A percentile compares a stretch with the other conserved stretches of the same genome.
These are phyloP conservation scores for Ceratobasidium sp. DNA, from an alignment of 1,284 basidiomycete species.

Conservation along the genomic window DNA sequence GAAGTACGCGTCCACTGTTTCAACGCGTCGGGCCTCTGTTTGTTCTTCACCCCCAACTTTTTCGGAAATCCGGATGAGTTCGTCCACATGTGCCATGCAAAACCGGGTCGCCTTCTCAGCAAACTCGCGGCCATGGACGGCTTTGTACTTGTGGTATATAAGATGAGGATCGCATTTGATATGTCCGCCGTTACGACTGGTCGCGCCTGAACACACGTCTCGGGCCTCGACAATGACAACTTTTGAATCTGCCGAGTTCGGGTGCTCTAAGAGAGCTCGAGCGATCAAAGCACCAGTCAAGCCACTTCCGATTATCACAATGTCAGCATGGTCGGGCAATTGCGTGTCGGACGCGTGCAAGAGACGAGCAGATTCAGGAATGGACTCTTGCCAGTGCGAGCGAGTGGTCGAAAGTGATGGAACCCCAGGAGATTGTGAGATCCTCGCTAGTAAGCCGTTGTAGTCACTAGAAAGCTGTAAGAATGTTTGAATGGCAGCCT, in stretches of 20 bases:
- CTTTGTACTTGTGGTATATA: conserved; percentile 8
- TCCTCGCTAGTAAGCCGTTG: conserved; percentile 4
- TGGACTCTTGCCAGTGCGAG: conserved; percentile 28
- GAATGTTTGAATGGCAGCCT: conserved; percentile 20
- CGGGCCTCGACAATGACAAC: conserved; percentile 76
- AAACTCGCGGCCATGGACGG: conserved; percentile 48
- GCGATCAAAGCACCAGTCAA: conserved; percentile 72
- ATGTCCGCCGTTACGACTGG: conserved; percentile 77
- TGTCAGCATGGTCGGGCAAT: conserved; percentile 65
- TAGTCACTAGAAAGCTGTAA: conserved; percentile 19
- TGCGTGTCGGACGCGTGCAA: conserved; percentile 3
- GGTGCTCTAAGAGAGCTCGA: conserved; percentile 61
- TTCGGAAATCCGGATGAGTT: conserved; percentile 61
- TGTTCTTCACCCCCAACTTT: conserved; percentile 59
- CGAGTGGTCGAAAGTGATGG: conserved; percentile 29
- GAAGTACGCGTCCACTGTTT: conserved; percentile 63
- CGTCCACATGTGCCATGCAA: conserved; percentile 64
- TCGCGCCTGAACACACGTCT: conserved; percentile 74
- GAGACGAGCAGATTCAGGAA: conserved; percentile 34
- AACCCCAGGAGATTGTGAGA: conserved; percentile 36
- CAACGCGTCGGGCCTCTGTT: conserved; percentile 61
- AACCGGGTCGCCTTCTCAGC: conserved; percentile 70
- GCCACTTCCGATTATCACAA: conserved; percentile 73
- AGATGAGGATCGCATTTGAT: conserved; percentile 52
- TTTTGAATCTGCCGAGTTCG: conserved; percentile 51